Evolutionary conservation across 108 stramenopile species (phyloP), one percentile per base, ranked within the genome.

Genomic region (Fragilariopsis cylindrus): DNA sequence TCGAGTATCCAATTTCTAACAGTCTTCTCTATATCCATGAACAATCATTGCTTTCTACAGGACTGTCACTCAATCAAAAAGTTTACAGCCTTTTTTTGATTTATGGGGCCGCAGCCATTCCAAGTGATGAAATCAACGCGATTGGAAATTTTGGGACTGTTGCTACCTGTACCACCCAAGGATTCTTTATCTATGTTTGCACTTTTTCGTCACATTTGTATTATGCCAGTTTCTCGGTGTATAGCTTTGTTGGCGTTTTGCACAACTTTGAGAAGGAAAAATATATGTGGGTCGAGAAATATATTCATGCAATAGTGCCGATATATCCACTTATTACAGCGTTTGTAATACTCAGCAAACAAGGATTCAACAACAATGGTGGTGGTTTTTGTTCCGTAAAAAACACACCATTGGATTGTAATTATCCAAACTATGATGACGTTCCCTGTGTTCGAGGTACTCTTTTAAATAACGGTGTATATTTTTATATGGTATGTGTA

Each of bases 281-380:
- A 42, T 69, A 69, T 30, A 4, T 15, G 53, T 53, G 52, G 60
- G 43, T 55, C n/a, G 71, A 72, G 49, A 60, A 62, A 48, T 72
- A 60, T 58, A 72, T 72, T 46, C 71, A 72, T 44, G 3, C 30
- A 19, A 18, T 49, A 21, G 60, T 62, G 4, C 60, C 60, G 46
- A 4, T 48, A 3, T 49, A 48, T 72, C 46, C 71, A 40, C 7
- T 62, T 18, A 1, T 16, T 4, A 48, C 46, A 3, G 60, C 43
- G 5, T 3, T 60, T 16, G 21, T 44, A 48, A 7, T 60, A 21
- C 40, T 60, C 11, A 30, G 48, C 6, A 3, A 42, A 2, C 30
- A 67, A n/a, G 30, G 48, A 8, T 74, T 44, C 65, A 55, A 68
- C 42, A 41, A 68, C 42, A 41, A 49, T 18, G 53, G 13, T 3